These are phyloP conservation scores for Leptodontidium sp. DNA, from an alignment of 2,329 filamentous ascomycete species.

Conservation along the genomic window DNA sequence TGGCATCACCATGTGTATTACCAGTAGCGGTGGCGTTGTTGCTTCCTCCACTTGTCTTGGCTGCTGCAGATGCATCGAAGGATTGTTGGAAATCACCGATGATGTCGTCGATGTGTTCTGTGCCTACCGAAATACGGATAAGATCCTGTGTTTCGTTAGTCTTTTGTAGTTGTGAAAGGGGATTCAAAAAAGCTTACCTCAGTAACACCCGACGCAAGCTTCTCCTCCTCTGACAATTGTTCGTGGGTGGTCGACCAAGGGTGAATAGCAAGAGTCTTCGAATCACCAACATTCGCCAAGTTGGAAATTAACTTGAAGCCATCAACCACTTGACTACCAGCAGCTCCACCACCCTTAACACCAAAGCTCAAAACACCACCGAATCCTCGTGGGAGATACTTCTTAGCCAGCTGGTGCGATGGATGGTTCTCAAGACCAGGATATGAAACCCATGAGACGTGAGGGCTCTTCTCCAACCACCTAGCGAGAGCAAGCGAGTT, in stretches of 20 bases:
- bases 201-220: slow-evolving; percentile 80
- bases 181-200: slow-evolving; percentile 56
- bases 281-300: slow-evolving; percentile 94
- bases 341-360: slow-evolving; percentile 85
- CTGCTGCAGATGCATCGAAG: slow-evolving; percentile 68
- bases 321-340: slow-evolving; percentile 89
- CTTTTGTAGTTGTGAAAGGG: not conserved
- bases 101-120: slow-evolving; percentile 97
- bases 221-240: slow-evolving; percentile 87
- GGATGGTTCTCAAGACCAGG: slow-evolving; percentile 85
- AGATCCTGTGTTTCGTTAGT: slow-evolving; percentile 66
- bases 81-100: slow-evolving; percentile 95
- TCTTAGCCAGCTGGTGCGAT: slow-evolving; percentile 82
- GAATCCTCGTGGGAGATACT: slow-evolving; percentile 84
- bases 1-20: slow-evolving; percentile 36
- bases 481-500: slow-evolving; percentile 83
- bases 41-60: slow-evolving; percentile 45
- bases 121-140: slow-evolving; percentile 94
- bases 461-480: slow-evolving; percentile 83
- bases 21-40: slow-evolving; percentile 38
- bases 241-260: slow-evolving; percentile 96
- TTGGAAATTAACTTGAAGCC: slow-evolving; percentile 95
- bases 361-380: slow-evolving; percentile 94
- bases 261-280: slow-evolving; percentile 94
- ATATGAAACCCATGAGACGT: slow-evolving; percentile 94